Evolutionary conservation across 768 basidiomycete species (phyloP).

Genomic region (Collybiopsis confluens): DNA sequence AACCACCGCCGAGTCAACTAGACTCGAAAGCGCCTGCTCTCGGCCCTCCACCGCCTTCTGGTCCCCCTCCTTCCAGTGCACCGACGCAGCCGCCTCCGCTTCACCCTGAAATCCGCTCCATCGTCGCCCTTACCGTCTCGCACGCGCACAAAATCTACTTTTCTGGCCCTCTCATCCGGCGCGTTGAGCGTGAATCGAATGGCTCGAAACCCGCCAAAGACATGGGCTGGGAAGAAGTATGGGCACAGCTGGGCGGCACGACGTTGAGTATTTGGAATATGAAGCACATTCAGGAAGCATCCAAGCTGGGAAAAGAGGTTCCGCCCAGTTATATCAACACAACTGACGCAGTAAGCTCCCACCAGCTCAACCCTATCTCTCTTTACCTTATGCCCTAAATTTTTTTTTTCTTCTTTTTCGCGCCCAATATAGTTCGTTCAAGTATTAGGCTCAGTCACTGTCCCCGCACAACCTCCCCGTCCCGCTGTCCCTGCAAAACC

Average conservation of each 20-base stretch:
- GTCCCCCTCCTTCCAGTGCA: constrained; percentile 16
- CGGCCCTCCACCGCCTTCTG: background rate
- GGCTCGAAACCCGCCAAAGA: constrained; percentile 67
- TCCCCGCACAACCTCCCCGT: constrained; percentile 27
- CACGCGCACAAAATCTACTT: constrained; percentile 86
- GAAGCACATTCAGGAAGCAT: constrained; percentile 82
- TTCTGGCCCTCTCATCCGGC: constrained; percentile 76
- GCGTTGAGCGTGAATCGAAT: constrained; percentile 73
- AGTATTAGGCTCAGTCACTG: constrained; percentile 70
- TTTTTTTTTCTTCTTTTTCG: no score
- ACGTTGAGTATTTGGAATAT: constrained; percentile 92
- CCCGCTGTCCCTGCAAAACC: background rate
- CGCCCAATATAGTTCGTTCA: constrained; percentile 67
- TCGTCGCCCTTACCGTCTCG: constrained; percentile 67
- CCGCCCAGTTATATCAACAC: constrained; percentile 86
- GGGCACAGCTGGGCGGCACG: constrained; percentile 87
- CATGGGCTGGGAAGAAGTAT: constrained; percentile 80
- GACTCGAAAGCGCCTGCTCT: background rate
- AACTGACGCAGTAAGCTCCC: constrained; percentile 84
- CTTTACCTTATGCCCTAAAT: no score
- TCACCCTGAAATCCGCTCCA: constrained; percentile 80
- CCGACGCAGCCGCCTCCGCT: constrained; percentile 37
- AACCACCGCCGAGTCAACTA: background rate
- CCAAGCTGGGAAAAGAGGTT: constrained; percentile 72
- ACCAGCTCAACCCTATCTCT: no score